A percentile compares a stretch with the other conserved stretches of the same genome.
These are phyloP conservation scores for Brassica juncea DNA, from an alignment of 345 rosid genomes.

Conservation along the genomic window DNA sequence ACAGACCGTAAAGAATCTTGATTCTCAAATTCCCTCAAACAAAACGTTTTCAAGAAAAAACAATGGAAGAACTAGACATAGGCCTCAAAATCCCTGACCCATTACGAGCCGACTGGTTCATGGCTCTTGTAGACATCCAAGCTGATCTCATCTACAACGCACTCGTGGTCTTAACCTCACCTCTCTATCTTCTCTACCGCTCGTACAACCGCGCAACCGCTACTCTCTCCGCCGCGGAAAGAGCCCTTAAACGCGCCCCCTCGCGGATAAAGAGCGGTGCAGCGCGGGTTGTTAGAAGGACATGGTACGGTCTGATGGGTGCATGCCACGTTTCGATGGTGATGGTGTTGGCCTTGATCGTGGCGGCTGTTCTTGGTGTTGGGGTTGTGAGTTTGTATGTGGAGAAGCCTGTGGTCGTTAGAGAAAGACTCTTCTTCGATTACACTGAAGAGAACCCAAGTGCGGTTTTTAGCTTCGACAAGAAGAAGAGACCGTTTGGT, in stretches of 20 bases:
- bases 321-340: conserved; percentile 57
- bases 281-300: conserved; percentile 37
- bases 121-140: conserved; percentile 44
- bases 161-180: conserved; percentile 53
- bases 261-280: conserved; percentile 25
- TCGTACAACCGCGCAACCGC: conserved; percentile 60
- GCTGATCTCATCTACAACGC: conserved; percentile 57
- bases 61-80: conserved; percentile 29
- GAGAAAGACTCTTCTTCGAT: conserved; percentile 65
- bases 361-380: conserved; percentile 55
- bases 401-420: conserved; percentile 68
- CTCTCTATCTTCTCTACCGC: conserved; percentile 46
- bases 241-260: conserved; percentile 43
- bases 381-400: conserved; percentile 56
- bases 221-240: conserved; percentile 37
- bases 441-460: conserved; percentile 60
- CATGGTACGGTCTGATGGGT: conserved; percentile 57
- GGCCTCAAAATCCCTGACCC: conserved; percentile 32
- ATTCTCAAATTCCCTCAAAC: neutral
- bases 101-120: conserved; percentile 48
- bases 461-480: conserved; percentile 45
- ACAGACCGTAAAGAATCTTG: conserved; percentile 9
- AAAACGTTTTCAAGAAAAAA: neutral
- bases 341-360: conserved; percentile 43
- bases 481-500: conserved; percentile 29